Evolutionary conservation across 352 stramenopile genomes (phyloP).

Genomic region (Phytophthora colocasiae): DNA sequence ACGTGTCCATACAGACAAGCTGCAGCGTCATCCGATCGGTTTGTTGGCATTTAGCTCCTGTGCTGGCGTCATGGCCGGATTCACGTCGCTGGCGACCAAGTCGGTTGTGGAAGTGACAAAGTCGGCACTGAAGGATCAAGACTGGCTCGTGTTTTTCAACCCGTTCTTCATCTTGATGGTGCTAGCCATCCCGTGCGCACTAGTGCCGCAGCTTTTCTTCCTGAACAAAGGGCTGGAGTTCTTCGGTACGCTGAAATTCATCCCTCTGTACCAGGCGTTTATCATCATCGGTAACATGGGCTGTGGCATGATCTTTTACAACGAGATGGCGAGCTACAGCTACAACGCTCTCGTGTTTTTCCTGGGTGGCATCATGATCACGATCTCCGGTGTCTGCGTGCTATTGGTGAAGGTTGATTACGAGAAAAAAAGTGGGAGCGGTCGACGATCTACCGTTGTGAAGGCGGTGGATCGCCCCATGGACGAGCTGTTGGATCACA

Average conservation of each 20-base stretch:
- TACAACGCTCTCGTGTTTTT: constrained; percentile 52
- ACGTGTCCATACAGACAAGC: constrained; percentile 54
- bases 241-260: constrained; percentile 84
- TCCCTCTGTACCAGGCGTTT: constrained; percentile 84
- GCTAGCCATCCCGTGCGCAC: constrained; percentile 58
- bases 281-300: constrained; percentile 83
- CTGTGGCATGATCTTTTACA: constrained; percentile 83
- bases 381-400: constrained; percentile 67
- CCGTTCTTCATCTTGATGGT: constrained; percentile 77
- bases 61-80: constrained; percentile 79
- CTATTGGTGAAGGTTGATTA: constrained; percentile 66
- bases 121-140: constrained; percentile 40
- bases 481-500: constrained; percentile 33
- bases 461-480: constrained; percentile 35
- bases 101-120: constrained; percentile 75
- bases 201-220: constrained; percentile 80
- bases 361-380: constrained; percentile 59
- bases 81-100: constrained; percentile 82
- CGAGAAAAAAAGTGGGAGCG: constrained; percentile 16
- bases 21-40: constrained; percentile 60
- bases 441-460: constrained; percentile 18
- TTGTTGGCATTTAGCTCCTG: constrained; percentile 78
- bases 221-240: constrained; percentile 82
- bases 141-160: constrained; percentile 62
- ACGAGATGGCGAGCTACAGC: constrained; percentile 76